Percentiles rank a stretch among this genome's conserved stretches.
Evolutionary conservation across 176 grass and related monocot genomes (phyloP).

Genomic region (Zoysia japonica): DNA sequence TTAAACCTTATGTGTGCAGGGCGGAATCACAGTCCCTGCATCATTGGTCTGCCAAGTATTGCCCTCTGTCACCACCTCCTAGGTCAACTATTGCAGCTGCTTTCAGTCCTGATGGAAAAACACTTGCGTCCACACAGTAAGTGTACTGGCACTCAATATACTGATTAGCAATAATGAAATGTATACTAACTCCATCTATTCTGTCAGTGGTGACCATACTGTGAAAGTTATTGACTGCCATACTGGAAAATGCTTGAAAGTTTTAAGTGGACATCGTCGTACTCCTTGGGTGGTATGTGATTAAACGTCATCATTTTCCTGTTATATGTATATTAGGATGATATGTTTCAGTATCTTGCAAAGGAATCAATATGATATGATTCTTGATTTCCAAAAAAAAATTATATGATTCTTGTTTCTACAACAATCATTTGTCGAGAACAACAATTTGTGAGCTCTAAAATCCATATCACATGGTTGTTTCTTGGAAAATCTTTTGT

Average conservation of each 20-base stretch:
- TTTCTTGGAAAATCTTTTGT: conserved; percentile 14
- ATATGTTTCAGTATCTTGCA: conserved; percentile 25
- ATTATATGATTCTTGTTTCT: background rate
- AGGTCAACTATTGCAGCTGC: conserved; percentile 99
- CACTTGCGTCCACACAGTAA: conserved; percentile 97
- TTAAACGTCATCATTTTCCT: background rate
- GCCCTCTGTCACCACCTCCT: conserved; percentile 86
- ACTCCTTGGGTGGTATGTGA: conserved; percentile 99
- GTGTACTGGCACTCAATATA: conserved; percentile 38
- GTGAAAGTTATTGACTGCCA: conserved; percentile 98
- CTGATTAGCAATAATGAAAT: conserved; percentile 16
- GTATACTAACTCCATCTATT: conserved; percentile 47
- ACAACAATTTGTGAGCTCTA: background rate
- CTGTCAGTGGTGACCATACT: conserved; percentile 88
- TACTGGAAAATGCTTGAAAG: conserved; percentile 91
- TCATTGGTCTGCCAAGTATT: conserved; percentile 80
- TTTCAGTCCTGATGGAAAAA: conserved; percentile 95
- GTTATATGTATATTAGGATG: conserved; percentile 12
- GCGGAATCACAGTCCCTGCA: conserved; percentile 85
- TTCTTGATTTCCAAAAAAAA: background rate
- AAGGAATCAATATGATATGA: background rate
- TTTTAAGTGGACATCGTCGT: conserved; percentile 87
- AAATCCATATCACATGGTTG: conserved; percentile 9
- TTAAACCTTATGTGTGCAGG: conserved; percentile 55
- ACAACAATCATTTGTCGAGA: background rate